These are phyloP conservation scores for Aethionema arabicum DNA, from an alignment of 345 rosid genomes.

Conservation along the genomic window DNA sequence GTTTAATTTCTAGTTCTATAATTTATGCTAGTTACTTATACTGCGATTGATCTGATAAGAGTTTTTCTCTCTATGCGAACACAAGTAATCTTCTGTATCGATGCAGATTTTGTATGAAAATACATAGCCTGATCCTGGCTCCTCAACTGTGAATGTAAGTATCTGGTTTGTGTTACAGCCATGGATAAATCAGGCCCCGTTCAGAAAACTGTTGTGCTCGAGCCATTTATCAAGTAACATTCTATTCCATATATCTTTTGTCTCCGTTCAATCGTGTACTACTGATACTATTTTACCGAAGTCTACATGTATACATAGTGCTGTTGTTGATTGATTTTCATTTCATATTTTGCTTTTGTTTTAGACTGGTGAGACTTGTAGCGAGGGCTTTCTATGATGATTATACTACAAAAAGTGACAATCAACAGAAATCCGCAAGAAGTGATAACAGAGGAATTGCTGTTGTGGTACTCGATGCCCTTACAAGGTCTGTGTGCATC, in stretches of 20 bases:
- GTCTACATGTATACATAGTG: neutral
- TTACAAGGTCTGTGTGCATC: constrained; percentile 50
- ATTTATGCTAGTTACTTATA: neutral
- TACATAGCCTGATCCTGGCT: constrained; percentile 7
- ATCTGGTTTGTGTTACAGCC: constrained; percentile 8
- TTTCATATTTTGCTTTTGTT: neutral
- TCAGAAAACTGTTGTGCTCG: constrained; percentile 33
- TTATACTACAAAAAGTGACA: constrained; percentile 63
- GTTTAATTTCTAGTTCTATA: neutral
- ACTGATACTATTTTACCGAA: neutral
- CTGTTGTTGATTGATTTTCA: constrained; percentile 1
- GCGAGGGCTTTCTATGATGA: constrained; percentile 90
- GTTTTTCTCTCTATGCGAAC: neutral
- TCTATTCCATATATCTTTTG: neutral
- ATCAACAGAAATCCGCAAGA: constrained; percentile 68
- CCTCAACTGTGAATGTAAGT: constrained; percentile 3
- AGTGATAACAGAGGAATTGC: constrained; percentile 78
- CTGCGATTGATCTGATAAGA: neutral
- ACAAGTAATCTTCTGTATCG: constrained; percentile 6
- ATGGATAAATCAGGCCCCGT: constrained; percentile 31
- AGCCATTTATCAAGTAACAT: constrained; percentile 38
- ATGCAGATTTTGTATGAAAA: constrained; percentile 18
- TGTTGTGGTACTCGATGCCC: constrained; percentile 79
- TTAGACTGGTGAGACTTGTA: constrained; percentile 71
- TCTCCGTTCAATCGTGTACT: neutral